phyloP scores from a whole-genome alignment of 345 rosid genomes.

The Durio zibethinus region DNA sequence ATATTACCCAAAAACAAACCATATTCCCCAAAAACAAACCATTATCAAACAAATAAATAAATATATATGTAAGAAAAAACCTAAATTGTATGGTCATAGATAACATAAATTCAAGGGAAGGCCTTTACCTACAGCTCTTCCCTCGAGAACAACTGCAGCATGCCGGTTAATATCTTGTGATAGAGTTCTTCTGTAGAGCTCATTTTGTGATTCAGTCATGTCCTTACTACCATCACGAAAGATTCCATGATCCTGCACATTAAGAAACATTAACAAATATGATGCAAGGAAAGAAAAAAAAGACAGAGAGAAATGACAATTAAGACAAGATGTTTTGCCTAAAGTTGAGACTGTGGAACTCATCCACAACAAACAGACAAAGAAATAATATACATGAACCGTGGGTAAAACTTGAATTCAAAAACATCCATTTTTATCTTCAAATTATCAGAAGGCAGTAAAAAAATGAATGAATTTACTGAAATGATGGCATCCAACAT shows the following conservation, averaged over 20 bases:
- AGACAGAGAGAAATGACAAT: neutral
- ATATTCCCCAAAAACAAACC: neutral
- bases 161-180: constrained; percentile 82
- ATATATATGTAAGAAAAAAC: neutral
- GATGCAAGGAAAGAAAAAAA: neutral
- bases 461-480: constrained; percentile 8
- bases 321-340: neutral
- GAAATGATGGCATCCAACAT: constrained; percentile 25
- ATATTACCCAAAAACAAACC: neutral
- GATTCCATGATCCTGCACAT: constrained; percentile 74
- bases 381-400: neutral
- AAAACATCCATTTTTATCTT: neutral
- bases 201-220: constrained; percentile 46
- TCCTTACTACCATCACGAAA: constrained; percentile 67
- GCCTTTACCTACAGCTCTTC: constrained; percentile 63
- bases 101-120: constrained; percentile 13
- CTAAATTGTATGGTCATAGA: neutral
- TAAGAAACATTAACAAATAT: constrained; percentile 1
- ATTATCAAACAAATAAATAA: neutral
- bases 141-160: constrained; percentile 91
- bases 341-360: neutral
- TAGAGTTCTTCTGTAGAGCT: constrained; percentile 58
- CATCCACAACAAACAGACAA: neutral
- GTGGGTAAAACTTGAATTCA: neutral
- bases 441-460: neutral